Base-by-base conservation (phyloP, 225 moss, liverwort and hornwort genomes). In the Asterella californica region DNA sequence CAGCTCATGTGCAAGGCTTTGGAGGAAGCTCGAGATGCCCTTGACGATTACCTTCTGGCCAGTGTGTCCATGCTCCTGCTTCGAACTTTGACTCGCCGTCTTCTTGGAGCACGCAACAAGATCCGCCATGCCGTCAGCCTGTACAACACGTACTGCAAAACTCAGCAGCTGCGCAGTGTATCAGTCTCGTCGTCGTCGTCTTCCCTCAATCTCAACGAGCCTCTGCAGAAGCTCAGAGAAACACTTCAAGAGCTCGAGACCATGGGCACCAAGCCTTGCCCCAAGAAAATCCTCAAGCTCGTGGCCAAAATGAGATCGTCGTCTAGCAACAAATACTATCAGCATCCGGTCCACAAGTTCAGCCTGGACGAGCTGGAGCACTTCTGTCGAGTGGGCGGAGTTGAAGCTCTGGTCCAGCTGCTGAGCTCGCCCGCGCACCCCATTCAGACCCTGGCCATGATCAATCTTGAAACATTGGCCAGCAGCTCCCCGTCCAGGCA, bases 321-420 rank as follows among this genome's bases (percentile, higher is more conserved):
- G 17, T 12, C 52, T 1, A 52, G 52, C 52, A 83, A 65, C 65
- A 79, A 71, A 79, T 74, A 79, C 69, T 21, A 78, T 8, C 83
- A 79, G 55, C 34, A 78, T 8, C 83, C 50, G 0, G 73, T 79
- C 14, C 72, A 79, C 63, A 73, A 47, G 9, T 65, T 79, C 79
- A 79, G 78, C 50, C 63, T 74, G 74, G 78, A 79, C 10, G 83
- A 83, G 25, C 79, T 83, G 21, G 79, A 79, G 36, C 83, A 83
- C 53, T 83, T 83, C 63, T 79, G 78, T 29, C 38, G 74, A 48
- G 79, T 83, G 32, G 83, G 83, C 17, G 83, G 83, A 6, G 73
- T 83, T 11, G 83, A 83, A 45, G 83, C 79, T 38, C 83, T 83
- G 25, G 79, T 83, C 15, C 83, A 79, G 62, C 74, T 79, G 48